Evolutionary conservation across 768 basidiomycete species (phyloP).

Genomic region (Hydnum rufescens): DNA sequence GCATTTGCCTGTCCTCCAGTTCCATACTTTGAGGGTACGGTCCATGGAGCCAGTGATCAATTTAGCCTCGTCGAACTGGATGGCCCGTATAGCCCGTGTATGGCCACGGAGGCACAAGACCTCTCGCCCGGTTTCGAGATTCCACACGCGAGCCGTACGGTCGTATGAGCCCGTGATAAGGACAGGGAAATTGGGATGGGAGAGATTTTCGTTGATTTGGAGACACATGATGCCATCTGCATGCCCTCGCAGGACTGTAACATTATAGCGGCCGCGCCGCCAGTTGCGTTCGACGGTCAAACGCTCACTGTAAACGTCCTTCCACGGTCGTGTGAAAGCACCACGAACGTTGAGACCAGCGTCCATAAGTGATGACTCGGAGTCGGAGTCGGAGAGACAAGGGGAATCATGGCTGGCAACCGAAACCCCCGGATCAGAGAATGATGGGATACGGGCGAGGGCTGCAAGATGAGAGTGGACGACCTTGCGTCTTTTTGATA

Average conservation of each 20-base stretch:
- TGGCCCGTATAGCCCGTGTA: slow-evolving; percentile 70
- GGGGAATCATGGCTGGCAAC: background rate
- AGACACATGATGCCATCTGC: slow-evolving; percentile 95
- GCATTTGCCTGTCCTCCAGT: slow-evolving; percentile 80
- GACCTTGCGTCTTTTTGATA: slow-evolving; percentile 32
- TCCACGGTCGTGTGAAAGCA: slow-evolving; percentile 74
- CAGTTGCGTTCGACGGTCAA: slow-evolving; percentile 92
- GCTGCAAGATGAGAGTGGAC: background rate
- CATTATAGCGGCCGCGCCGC: slow-evolving; percentile 77
- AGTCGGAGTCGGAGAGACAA: slow-evolving; percentile 4
- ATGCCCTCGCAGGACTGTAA: slow-evolving; percentile 77
- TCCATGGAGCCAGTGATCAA: slow-evolving; percentile 96
- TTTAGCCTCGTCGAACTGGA: slow-evolving; percentile 92
- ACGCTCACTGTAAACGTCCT: slow-evolving; percentile 95
- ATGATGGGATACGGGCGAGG: background rate
- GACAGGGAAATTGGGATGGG: slow-evolving; percentile 72
- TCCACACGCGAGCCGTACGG: slow-evolving; percentile 87
- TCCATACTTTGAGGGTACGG: slow-evolving; percentile 84
- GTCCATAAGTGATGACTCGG: slow-evolving; percentile 10
- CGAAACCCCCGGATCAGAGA: background rate
- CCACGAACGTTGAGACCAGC: slow-evolving; percentile 15
- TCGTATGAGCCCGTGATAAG: slow-evolving; percentile 98
- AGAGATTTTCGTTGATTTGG: slow-evolving; percentile 73
- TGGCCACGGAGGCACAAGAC: slow-evolving; percentile 76
- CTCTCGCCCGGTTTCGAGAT: slow-evolving; percentile 76